Percentiles rank a stretch among this genome's conserved stretches.
Evolutionary conservation across 495 filamentous ascomycete genomes (phyloP).

Genomic region (Aspergillus indologenus): DNA sequence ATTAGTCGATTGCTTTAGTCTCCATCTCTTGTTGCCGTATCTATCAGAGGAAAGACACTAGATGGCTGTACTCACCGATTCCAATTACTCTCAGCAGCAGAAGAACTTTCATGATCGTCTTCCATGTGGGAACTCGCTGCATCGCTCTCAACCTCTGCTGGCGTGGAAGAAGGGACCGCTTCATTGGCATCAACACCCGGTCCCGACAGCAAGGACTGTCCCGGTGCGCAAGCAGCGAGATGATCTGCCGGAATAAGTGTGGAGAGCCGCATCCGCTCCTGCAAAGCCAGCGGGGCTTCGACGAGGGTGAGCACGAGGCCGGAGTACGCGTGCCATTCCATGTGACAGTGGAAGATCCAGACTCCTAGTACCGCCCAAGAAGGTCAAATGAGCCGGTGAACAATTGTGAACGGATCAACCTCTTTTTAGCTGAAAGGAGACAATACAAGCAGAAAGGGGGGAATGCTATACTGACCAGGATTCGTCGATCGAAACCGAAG

Average conservation of each 20-base stretch:
- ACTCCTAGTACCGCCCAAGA: constrained; percentile 48
- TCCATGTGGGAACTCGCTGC: too few relatives aligned
- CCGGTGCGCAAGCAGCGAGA: neutral
- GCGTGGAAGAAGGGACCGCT: too few relatives aligned
- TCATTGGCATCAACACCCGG: too few relatives aligned
- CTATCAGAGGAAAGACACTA: too few relatives aligned
- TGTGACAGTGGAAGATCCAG: constrained; percentile 79
- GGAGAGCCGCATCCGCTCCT: constrained; percentile 30
- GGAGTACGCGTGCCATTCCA: constrained; percentile 76
- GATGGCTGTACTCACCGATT: too few relatives aligned
- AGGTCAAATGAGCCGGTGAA: constrained; percentile 47
- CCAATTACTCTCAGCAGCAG: too few relatives aligned
- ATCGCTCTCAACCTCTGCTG: neutral
- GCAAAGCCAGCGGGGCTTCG: constrained; percentile 64
- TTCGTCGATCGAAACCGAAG: constrained; percentile 69
- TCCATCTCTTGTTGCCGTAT: too few relatives aligned
- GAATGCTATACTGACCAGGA: constrained; percentile 11
- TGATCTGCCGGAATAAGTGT: neutral
- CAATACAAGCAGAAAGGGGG: constrained; percentile 16
- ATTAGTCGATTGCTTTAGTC: too few relatives aligned
- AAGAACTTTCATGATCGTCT: too few relatives aligned
- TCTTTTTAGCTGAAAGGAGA: constrained; percentile 51
- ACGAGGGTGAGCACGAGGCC: constrained; percentile 70
- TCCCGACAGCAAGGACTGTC: too few relatives aligned
- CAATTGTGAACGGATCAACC: too few relatives aligned